Evolutionary conservation across 164 flowering plant genomes (phyloP).

Genomic region (Berberis thunbergii): DNA sequence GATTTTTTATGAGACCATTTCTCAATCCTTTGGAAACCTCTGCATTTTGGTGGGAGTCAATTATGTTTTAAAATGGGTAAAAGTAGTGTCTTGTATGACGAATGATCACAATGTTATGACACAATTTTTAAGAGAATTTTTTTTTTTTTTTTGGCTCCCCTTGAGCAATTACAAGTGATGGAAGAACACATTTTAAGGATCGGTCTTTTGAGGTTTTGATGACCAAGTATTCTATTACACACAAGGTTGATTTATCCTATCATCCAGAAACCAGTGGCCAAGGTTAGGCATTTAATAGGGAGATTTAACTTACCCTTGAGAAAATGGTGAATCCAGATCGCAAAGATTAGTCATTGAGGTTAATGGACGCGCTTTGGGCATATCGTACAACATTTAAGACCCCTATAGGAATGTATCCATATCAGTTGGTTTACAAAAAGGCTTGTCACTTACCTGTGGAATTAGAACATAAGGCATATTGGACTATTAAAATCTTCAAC

Average conservation of each 20-base stretch:
- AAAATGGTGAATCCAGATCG: background rate
- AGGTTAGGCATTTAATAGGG: background rate
- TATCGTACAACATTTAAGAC: background rate
- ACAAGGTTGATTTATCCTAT: background rate
- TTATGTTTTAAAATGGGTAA: slow-evolving; percentile 2
- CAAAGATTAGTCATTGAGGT: background rate
- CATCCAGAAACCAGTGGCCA: background rate
- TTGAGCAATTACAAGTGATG: background rate
- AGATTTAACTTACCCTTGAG: background rate
- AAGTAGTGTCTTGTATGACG: background rate
- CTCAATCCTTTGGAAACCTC: background rate
- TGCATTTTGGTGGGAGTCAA: background rate
- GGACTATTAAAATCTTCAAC: background rate
- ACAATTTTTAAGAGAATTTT: background rate
- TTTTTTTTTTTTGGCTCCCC: background rate
- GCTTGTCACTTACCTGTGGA: background rate
- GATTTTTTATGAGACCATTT: background rate
- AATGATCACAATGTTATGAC: background rate
- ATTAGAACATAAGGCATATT: background rate
- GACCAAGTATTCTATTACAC: background rate
- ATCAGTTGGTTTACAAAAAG: background rate
- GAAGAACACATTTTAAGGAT: background rate
- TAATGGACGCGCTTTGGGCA: background rate
- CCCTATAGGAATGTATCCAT: background rate
- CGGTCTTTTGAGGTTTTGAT: background rate